Conservation (phyloP, 805 yeast genomes). For the Wickerhamiella lipophila region DNA sequence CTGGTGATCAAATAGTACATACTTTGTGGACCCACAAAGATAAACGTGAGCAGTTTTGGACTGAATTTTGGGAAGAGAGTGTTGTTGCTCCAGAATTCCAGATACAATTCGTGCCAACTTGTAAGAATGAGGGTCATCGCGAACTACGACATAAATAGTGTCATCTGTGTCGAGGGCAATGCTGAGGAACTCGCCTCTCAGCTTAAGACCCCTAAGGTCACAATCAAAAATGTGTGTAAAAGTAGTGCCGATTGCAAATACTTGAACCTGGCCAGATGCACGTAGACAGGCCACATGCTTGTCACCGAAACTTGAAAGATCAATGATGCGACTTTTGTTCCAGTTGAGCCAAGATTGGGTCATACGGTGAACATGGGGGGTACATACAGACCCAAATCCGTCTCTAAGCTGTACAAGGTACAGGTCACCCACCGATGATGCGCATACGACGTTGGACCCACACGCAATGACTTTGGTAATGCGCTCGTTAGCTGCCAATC, state of each 20-base stretch:
- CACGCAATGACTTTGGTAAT: not conserved
- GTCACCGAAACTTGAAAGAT: not conserved
- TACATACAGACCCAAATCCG: conserved; percentile 4
- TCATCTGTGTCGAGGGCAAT: not conserved
- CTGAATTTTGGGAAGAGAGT: not conserved
- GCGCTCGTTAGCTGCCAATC: not conserved
- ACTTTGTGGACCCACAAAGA: conserved; percentile 1
- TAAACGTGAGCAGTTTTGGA: not conserved
- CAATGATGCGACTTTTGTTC: not conserved
- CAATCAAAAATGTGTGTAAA: not conserved
- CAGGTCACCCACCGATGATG: not conserved
- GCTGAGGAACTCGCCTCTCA: not conserved
- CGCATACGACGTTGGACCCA: conserved; percentile 4
- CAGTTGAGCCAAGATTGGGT: conserved; percentile 1
- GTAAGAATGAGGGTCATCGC: too few relatives aligned
- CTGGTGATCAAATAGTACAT: conserved; percentile 1
- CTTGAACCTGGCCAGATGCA: not conserved
- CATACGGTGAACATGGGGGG: not conserved
- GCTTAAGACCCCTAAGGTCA: not conserved
- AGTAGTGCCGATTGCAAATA: not conserved
- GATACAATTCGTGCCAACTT: not conserved
- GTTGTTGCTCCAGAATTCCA: conserved; percentile 1
- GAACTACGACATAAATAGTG: not conserved
- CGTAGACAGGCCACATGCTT: conserved; percentile 1
- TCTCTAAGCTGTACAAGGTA: conserved; percentile 4